A percentile compares a stretch with the other conserved stretches of the same genome.
Conservation (phyloP, 2,329 filamentous ascomycete species). For the Alternaria sp. region DNA sequence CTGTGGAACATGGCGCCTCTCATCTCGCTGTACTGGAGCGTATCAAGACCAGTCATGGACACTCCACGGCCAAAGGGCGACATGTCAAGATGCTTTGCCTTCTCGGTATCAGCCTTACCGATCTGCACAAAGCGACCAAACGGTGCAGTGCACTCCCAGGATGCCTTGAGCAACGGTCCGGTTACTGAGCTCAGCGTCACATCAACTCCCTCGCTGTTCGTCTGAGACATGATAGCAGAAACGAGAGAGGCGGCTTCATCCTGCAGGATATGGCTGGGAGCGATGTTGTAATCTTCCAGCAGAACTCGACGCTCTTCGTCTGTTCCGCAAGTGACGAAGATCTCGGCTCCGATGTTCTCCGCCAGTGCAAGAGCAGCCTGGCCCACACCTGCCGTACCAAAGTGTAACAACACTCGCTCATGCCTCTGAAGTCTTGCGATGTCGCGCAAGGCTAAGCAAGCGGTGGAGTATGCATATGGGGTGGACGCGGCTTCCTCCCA, state of each 20-base stretch:
- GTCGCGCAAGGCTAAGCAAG: neutral
- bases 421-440: neutral
- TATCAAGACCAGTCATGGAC: neutral
- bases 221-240: neutral
- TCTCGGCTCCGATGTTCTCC: neutral
- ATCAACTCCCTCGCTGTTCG: neutral
- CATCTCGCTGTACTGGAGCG: neutral
- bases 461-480: neutral
- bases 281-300: neutral
- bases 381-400: neutral
- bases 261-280: neutral
- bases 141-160: neutral
- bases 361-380: neutral
- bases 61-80: neutral
- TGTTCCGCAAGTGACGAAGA: neutral
- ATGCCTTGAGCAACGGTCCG: neutral
- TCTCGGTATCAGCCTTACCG: neutral
- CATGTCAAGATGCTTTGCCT: neutral
- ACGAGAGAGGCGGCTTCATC: neutral
- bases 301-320: neutral
- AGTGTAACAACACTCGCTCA: neutral
- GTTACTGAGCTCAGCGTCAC: neutral
- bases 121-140: slow-evolving; percentile 3
- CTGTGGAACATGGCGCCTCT: neutral
- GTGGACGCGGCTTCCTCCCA: neutral